Conservation (phyloP, 129 eudicot genomes). For the Tagetes erecta region DNA sequence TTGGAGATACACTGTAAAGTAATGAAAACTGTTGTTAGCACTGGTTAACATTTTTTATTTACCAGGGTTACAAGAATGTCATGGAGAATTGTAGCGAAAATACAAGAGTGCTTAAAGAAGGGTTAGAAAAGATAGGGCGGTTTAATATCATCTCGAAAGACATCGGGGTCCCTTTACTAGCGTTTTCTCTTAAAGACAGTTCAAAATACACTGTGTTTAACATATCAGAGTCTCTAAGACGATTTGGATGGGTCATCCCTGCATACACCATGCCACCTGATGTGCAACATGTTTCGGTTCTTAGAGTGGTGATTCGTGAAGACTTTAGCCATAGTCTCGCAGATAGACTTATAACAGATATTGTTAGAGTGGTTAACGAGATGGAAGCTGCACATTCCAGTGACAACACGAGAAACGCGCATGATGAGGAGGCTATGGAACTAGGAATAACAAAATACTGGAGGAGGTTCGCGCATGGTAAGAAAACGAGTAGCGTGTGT, state of each 20-base stretch:
- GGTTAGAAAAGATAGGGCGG: slow-evolving; percentile 45
- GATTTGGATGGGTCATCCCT: slow-evolving; percentile 75
- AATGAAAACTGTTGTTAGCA: too few relatives aligned
- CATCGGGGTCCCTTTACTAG: slow-evolving; percentile 67
- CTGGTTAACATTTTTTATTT: not conserved
- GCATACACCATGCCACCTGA: slow-evolving; percentile 88
- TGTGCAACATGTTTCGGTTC: slow-evolving; percentile 59
- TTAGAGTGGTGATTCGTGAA: slow-evolving; percentile 71
- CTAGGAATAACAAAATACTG: slow-evolving; percentile 45
- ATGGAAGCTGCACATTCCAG: slow-evolving; percentile 41
- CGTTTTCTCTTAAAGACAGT: slow-evolving; percentile 64
- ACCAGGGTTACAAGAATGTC: slow-evolving; percentile 63
- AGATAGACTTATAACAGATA: slow-evolving; percentile 54
- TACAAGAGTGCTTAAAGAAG: slow-evolving; percentile 52
- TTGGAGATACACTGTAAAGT: too few relatives aligned
- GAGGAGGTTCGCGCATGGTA: slow-evolving; percentile 49
- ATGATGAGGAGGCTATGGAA: slow-evolving; percentile 18
- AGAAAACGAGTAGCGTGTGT: slow-evolving; percentile 65
- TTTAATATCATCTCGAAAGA: slow-evolving; percentile 71
- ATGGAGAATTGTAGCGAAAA: slow-evolving; percentile 61
- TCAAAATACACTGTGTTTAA: slow-evolving; percentile 57
- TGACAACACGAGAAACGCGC: slow-evolving; percentile 2
- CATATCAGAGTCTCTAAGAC: slow-evolving; percentile 56
- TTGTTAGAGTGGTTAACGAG: slow-evolving; percentile 56
- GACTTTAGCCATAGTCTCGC: slow-evolving; percentile 75